Conservation (phyloP, 768 basidiomycete species). For the Mycena olivaceomarginata region DNA sequence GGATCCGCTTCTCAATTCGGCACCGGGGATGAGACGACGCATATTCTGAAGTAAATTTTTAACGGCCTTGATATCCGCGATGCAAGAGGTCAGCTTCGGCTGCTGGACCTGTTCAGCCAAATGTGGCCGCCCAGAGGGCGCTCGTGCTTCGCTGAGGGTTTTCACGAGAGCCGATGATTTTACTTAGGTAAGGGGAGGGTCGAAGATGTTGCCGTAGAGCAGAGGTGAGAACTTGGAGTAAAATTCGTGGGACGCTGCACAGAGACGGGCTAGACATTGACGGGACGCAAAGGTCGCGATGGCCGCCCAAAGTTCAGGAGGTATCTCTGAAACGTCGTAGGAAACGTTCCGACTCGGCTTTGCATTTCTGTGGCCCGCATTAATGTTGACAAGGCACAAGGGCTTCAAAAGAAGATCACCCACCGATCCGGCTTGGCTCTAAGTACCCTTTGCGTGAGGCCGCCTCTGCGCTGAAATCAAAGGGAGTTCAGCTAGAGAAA, state of each 20-base stretch:
- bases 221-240: not conserved
- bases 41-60: not conserved
- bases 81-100: not conserved
- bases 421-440: not conserved
- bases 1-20: not conserved
- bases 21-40: not conserved
- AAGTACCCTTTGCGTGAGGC: no score
- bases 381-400: not conserved
- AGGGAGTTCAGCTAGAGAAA: no score
- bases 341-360: not conserved
- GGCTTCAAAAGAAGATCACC: not conserved
- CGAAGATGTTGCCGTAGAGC: conserved; percentile 14
- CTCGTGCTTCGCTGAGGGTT: conserved; percentile 7
- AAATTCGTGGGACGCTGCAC: conserved; percentile 27
- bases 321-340: conserved; percentile 11
- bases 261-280: conserved; percentile 22
- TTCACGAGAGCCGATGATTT: conserved; percentile 12
- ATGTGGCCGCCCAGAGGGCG: not conserved
- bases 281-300: conserved; percentile 22
- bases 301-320: conserved; percentile 22
- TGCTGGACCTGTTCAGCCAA: not conserved
- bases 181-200: conserved; percentile 1
- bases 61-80: not conserved
- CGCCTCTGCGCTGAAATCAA: no score
- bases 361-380: not conserved